These are phyloP conservation scores for Lentinula sp. DNA, from an alignment of 768 basidiomycete species.

Conservation along the genomic window DNA sequence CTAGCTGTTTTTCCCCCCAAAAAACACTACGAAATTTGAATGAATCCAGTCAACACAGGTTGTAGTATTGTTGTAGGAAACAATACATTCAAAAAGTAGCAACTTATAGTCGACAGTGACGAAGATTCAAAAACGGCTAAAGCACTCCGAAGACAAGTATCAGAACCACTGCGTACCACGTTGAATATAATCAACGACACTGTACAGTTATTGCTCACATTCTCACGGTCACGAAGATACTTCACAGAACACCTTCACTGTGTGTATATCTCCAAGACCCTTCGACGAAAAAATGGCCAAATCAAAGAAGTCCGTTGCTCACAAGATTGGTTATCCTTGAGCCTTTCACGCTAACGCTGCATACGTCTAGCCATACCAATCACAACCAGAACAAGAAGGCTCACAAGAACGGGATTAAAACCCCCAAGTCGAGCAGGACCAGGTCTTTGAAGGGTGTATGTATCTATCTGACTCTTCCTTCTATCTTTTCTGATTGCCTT, in stretches of 20 bases:
- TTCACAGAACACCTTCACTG: background rate
- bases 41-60: no score
- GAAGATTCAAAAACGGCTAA: no score
- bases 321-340: background rate
- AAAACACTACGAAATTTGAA: no score
- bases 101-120: no score
- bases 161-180: no score
- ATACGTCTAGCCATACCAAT: constrained; percentile 65
- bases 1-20: no score
- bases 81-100: no score
- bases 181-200: background rate
- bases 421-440: constrained; percentile 64
- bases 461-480: constrained; percentile 18
- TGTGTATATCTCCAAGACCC: constrained; percentile 15
- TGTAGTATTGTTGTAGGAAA: no score
- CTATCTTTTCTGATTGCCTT: constrained; percentile 6
- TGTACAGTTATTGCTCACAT: constrained; percentile 1
- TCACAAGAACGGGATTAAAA: constrained; percentile 96
- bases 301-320: constrained; percentile 82
- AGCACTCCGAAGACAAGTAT: no score
- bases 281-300: constrained; percentile 73
- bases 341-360: constrained; percentile 5
- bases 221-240: background rate
- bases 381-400: constrained; percentile 98
- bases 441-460: constrained; percentile 89